A percentile compares a stretch with the other conserved stretches of the same genome.
phyloP scores from a whole-genome alignment of 1,284 basidiomycete genomes.

The Fomitopsis betulina region DNA sequence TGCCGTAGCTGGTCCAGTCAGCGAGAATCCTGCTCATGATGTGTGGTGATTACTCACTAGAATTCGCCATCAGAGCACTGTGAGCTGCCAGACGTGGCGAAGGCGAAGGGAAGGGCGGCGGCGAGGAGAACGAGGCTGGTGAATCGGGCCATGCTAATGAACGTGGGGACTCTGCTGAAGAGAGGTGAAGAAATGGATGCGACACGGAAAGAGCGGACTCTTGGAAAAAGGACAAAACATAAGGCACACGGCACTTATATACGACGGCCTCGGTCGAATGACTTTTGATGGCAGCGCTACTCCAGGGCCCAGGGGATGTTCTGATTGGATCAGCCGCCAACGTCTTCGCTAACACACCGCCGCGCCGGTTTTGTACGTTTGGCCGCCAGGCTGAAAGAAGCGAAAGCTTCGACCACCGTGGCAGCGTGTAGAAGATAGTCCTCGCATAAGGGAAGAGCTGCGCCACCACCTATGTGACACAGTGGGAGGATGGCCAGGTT shows the following conservation, averaged over 20 bases:
- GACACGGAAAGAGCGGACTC: slow-evolving; percentile 10
- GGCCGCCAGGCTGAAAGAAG: background rate
- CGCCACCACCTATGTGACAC: too few species aligned
- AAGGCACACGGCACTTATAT: slow-evolving; percentile 11
- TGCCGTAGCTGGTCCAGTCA: slow-evolving; percentile 32
- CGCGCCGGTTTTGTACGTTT: background rate
- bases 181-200: slow-evolving; percentile 6
- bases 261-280: background rate
- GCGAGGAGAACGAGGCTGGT: slow-evolving; percentile 23
- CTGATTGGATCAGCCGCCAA: background rate
- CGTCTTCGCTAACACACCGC: background rate
- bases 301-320: background rate
- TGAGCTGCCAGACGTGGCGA: slow-evolving; percentile 19
- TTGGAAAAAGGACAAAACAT: slow-evolving; percentile 16
- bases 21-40: background rate
- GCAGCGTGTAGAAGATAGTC: too few species aligned
- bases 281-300: background rate
- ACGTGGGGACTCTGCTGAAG: slow-evolving; percentile 16
- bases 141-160: slow-evolving; percentile 29
- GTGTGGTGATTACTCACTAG: slow-evolving; percentile 15
- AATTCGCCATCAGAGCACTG: slow-evolving; percentile 17
- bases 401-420: background rate
- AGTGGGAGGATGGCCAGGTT: too few species aligned
- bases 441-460: too few species aligned
- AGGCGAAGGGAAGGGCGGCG: slow-evolving; percentile 23